These are phyloP conservation scores for Solanum medicagineum DNA, from an alignment of 257 asterid genomes.

Conservation along the genomic window DNA sequence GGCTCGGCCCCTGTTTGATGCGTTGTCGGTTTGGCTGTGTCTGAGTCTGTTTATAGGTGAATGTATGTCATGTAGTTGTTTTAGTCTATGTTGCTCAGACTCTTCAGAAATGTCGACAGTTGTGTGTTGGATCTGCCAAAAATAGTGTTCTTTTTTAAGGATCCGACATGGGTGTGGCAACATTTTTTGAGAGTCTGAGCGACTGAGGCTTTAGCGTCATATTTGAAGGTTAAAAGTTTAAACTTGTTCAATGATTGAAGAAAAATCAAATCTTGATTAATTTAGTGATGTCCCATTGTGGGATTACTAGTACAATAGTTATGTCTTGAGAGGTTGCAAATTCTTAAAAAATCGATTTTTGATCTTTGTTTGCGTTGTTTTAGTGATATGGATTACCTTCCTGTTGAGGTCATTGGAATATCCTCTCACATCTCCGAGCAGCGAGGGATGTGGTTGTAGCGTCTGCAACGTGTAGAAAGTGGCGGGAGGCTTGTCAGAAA, in stretches of 20 bases:
- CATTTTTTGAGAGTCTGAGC: too few species aligned
- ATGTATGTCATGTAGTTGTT: neutral
- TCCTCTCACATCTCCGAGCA: slow-evolving; percentile 61
- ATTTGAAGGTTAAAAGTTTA: neutral
- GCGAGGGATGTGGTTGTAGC: slow-evolving; percentile 76
- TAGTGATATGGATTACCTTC: slow-evolving; percentile 58
- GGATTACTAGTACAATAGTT: neutral
- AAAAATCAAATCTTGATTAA: neutral
- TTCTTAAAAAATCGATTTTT: neutral
- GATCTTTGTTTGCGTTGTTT: neutral
- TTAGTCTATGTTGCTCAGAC: too few species aligned
- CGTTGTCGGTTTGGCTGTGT: neutral
- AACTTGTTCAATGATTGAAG: neutral
- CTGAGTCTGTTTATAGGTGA: neutral
- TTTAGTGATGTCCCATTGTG: neutral
- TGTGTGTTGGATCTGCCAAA: too few species aligned
- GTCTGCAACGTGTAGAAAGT: slow-evolving; percentile 72
- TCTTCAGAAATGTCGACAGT: too few species aligned
- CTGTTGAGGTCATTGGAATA: slow-evolving; percentile 81
- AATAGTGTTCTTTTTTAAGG: too few species aligned
- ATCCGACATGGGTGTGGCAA: too few species aligned
- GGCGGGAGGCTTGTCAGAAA: slow-evolving; percentile 73
- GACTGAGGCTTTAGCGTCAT: too few species aligned
- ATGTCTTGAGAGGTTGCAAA: neutral
- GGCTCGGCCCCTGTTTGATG: neutral